These are phyloP conservation scores for Cladobotryum protrusum DNA, from an alignment of 2,329 filamentous ascomycete species.

Conservation along the genomic window DNA sequence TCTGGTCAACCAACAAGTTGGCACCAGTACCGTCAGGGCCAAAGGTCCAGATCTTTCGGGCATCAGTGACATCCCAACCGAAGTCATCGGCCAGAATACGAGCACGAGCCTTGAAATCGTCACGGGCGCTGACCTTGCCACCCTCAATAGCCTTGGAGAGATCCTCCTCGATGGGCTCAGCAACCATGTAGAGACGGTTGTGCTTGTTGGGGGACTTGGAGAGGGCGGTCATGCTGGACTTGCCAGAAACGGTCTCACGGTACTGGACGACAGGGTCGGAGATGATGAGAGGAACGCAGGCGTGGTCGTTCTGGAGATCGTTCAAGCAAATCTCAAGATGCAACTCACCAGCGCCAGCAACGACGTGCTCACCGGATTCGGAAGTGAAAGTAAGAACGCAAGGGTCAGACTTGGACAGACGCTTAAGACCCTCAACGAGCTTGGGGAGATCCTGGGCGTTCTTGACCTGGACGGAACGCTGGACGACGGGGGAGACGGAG, in stretches of 20 bases:
- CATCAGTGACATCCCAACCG: constrained; percentile 99
- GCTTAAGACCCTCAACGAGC: constrained; percentile 99
- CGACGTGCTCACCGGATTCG: constrained; percentile 96
- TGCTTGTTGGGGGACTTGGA: constrained; percentile 99
- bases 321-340: constrained; percentile 99
- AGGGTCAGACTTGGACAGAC: constrained; percentile 99
- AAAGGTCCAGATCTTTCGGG: constrained; percentile 99
- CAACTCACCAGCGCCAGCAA: constrained; percentile 98
- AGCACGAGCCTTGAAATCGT: constrained; percentile 98
- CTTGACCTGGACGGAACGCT: constrained; percentile 98
- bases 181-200: constrained; percentile 98
- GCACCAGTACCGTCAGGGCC: constrained; percentile 95
- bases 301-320: constrained; percentile 99
- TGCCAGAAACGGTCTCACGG: constrained; percentile 85
- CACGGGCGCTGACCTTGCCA: constrained; percentile 89
- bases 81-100: constrained; percentile 93
- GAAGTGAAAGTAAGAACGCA: constrained; percentile 88
- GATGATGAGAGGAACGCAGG: constrained; percentile 94
- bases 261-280: constrained; percentile 98
- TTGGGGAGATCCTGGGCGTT: constrained; percentile 99
- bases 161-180: constrained; percentile 86
- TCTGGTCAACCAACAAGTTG: constrained; percentile 99
- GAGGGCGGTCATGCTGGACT: constrained; percentile 90
- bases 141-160: constrained; percentile 82
- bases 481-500: constrained; percentile 98